A percentile compares a stretch with the other conserved stretches of the same genome.
Conservation (phyloP, 345 rosid genomes). For the Fremontodendron californicum region DNA sequence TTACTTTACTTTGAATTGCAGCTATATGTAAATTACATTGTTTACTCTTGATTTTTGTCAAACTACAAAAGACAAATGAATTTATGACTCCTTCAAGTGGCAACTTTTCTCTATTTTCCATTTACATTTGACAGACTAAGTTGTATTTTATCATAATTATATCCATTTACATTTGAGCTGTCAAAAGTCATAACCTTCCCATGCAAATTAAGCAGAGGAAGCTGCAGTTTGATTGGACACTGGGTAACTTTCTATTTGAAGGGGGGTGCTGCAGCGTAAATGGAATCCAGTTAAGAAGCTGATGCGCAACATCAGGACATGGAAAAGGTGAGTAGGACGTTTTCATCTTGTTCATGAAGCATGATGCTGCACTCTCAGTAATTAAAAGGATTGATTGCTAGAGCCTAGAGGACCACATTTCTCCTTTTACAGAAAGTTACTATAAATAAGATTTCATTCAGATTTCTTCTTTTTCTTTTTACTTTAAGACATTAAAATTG, state of each 20-base stretch:
- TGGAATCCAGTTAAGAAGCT: slow-evolving; percentile 19
- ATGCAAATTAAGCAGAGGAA: neutral
- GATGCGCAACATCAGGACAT: neutral
- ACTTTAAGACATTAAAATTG: neutral
- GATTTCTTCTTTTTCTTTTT: neutral
- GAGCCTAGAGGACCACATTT: slow-evolving; percentile 15
- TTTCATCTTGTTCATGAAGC: slow-evolving; percentile 10
- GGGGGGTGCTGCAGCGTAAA: neutral
- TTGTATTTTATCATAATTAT: neutral
- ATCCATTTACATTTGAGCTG: neutral
- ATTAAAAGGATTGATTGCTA: neutral
- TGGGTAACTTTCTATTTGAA: neutral
- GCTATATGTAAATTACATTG: neutral
- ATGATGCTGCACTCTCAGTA: slow-evolving; percentile 5
- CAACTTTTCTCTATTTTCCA: neutral
- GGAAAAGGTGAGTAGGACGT: neutral
- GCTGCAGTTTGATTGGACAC: neutral
- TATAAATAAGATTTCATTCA: neutral
- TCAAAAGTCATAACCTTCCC: neutral
- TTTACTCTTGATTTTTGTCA: neutral
- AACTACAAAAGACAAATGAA: neutral
- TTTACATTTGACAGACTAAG: neutral
- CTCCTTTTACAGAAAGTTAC: neutral
- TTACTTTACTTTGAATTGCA: neutral
- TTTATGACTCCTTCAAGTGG: neutral